Evolutionary conservation across 345 rosid genomes (phyloP), one percentile per base, ranked within the genome.

Genomic region (Citrus unshiu): DNA sequence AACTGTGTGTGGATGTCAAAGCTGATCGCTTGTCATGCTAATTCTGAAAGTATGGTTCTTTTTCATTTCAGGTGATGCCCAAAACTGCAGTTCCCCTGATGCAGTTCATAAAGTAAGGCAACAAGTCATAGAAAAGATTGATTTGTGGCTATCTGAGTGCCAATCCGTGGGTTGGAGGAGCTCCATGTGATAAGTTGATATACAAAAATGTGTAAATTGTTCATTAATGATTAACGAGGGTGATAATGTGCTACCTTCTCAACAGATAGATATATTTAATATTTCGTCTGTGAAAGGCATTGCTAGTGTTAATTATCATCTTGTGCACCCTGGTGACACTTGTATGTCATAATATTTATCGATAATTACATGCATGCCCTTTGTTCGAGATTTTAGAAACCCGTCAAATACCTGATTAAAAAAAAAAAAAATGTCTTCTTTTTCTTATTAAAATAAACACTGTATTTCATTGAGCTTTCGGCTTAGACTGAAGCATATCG

Each of bases 71-170:
- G 98, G 99, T 65, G 83, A 91, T 79, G 93, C 95, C 32, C 70
- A 85, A 83, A 90, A 85, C 61, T 95, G 99, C 84, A 91, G 93
- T 77, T 87, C 92, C 49, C 98, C 98, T 12, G 98, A 93, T 16
- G 95, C 97, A 0, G 96, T 95, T 75, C 87, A 86, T 64, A 95
- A 91, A 87, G 95, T 90, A 58, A 86, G 99, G 88, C 93, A 95
- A 74, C 85, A 86, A 79, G 85, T 95, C n/a, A 56, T 87, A 72
- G 95, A 93, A 83, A 81, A 90, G 78, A 93, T 95, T 0, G 99
- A 93, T 89, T 84, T 93, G 81, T 95, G 99, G 99, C 86, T 95
- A 71, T 95, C 99, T 2, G 78, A 93, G 79, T 95, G 98, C 82
- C 91, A 87, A 21, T 63, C 61, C 19, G 3, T 60, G 5, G 86